Evolutionary conservation across 495 filamentous ascomycete genomes (phyloP).

Genomic region (Hypoxylon perforatum): DNA sequence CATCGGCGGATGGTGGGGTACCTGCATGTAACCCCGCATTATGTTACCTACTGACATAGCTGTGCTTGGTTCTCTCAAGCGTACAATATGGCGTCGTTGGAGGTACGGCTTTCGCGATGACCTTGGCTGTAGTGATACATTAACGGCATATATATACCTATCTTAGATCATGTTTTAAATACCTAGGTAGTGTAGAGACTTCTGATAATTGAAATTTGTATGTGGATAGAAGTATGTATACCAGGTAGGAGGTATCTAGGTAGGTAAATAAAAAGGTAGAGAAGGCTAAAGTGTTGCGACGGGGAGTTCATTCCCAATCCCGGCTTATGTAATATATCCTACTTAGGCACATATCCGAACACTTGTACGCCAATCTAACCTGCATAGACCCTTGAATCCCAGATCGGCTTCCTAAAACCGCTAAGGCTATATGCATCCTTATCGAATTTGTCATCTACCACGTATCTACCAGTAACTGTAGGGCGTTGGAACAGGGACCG

Average conservation of each 20-base stretch:
- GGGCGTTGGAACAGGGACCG: background rate
- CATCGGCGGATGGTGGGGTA: conserved; percentile 35
- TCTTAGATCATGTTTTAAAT: too few species aligned
- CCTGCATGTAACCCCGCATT: conserved; percentile 37
- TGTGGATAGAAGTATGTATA: too few species aligned
- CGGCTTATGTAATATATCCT: background rate
- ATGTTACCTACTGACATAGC: background rate
- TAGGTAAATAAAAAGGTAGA: too few species aligned
- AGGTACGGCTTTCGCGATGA: too few species aligned
- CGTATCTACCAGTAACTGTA: conserved; percentile 1
- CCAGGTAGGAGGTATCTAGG: too few species aligned
- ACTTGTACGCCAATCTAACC: background rate
- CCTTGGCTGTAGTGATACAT: too few species aligned
- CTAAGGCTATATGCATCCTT: conserved; percentile 21
- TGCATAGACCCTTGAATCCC: conserved; percentile 13
- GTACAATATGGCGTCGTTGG: too few species aligned
- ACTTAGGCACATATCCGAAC: background rate
- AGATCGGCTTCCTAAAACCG: conserved; percentile 28
- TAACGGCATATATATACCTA: too few species aligned
- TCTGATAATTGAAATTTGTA: too few species aligned
- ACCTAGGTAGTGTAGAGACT: too few species aligned
- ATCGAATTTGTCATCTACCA: conserved; percentile 35
- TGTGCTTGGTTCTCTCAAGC: background rate
- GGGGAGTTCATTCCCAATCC: too few species aligned
- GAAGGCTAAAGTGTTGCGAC: too few species aligned